These are phyloP conservation scores for Mycena crocata DNA, from an alignment of 768 basidiomycete genomes.

Conservation along the genomic window DNA sequence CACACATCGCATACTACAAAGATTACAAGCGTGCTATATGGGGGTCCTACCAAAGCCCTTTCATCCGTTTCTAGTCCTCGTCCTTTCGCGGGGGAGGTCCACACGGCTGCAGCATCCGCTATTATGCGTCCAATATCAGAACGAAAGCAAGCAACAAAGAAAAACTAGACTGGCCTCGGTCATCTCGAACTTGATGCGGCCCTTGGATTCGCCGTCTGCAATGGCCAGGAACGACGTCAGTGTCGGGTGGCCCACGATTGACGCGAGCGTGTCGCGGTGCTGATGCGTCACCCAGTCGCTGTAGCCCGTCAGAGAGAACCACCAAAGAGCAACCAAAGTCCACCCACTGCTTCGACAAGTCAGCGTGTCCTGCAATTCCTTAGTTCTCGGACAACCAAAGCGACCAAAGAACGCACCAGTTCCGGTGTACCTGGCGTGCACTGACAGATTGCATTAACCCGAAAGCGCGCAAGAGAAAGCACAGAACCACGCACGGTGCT, in stretches of 20 bases:
- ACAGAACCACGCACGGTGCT: conserved; percentile 79
- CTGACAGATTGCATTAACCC: conserved; percentile 53
- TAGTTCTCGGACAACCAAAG: too few relatives aligned
- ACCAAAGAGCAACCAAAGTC: conserved; percentile 3
- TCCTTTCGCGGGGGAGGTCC: conserved; percentile 93
- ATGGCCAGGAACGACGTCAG: conserved; percentile 89
- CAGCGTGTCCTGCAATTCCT: conserved; percentile 93
- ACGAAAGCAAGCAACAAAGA: neutral
- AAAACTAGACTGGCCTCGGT: conserved; percentile 74
- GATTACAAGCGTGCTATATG: too few relatives aligned
- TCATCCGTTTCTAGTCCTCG: conserved; percentile 80
- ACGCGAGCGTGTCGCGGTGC: conserved; percentile 93
- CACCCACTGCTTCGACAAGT: conserved; percentile 93
- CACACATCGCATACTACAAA: too few relatives aligned
- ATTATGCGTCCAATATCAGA: conserved; percentile 29
- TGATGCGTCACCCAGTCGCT: conserved; percentile 99
- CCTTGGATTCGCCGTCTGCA: conserved; percentile 94
- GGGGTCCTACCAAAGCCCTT: too few relatives aligned
- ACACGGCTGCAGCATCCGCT: conserved; percentile 96
- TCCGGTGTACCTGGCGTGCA: conserved; percentile 96
- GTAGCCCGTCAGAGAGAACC: neutral
- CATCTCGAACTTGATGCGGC: conserved; percentile 92
- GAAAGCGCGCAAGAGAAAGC: conserved; percentile 17
- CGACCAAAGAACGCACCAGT: conserved; percentile 77
- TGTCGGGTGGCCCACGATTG: conserved; percentile 92